Conservation (phyloP, 106 monocot genomes). For the Platanthera guangdongensis region DNA sequence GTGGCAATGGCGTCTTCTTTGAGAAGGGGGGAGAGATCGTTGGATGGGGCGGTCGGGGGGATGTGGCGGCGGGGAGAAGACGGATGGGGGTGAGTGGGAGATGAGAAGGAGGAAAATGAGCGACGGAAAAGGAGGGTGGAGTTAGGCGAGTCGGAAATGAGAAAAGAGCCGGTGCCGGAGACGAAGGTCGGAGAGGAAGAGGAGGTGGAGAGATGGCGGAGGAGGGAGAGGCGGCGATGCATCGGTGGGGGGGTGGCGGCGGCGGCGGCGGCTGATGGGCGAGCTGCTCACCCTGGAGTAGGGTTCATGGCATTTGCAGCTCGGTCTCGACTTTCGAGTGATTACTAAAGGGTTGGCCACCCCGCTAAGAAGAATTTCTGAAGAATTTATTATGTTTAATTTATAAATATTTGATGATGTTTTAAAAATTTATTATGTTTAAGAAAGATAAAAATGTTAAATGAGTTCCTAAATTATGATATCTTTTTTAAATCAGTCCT, state of each 20-base stretch:
- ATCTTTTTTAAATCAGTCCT: no score
- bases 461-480: no score
- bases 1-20: conserved; percentile 54
- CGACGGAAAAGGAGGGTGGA: background rate
- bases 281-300: background rate
- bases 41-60: background rate
- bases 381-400: no score
- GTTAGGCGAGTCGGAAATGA: background rate
- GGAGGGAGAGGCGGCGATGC: conserved; percentile 3
- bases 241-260: no score
- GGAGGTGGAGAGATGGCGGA: background rate
- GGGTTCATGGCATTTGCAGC: background rate
- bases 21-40: conserved; percentile 34
- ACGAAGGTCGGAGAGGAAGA: background rate
- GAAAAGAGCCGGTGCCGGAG: background rate
- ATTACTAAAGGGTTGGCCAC: no score
- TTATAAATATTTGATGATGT: no score
- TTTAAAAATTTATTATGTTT: no score
- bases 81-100: background rate
- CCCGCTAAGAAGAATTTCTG: no score
- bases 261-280: background rate
- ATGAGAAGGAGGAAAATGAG: background rate
- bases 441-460: no score
- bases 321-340: no score
- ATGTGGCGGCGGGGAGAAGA: background rate